Conservation (phyloP, 371 early-diverging fungal genomes). For the Mortierella sp. region DNA sequence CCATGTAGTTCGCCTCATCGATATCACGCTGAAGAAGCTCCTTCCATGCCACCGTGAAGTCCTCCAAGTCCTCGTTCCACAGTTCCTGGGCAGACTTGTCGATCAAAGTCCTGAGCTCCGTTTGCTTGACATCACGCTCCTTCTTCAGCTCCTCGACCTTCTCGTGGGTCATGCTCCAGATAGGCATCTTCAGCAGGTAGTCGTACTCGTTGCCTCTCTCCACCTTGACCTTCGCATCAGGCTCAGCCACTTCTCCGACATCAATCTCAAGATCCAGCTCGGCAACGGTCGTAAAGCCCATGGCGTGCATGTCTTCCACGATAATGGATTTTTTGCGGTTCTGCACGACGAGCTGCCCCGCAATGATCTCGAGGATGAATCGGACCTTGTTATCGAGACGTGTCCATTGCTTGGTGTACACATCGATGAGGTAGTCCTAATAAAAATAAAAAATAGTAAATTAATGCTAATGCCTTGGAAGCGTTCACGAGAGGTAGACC, state of each 20-base stretch:
- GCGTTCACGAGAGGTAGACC: background rate
- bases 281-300: constrained; percentile 77
- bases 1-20: constrained; percentile 46
- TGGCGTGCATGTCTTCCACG: constrained; percentile 81
- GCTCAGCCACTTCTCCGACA: constrained; percentile 61
- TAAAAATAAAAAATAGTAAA: background rate
- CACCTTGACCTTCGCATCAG: constrained; percentile 58
- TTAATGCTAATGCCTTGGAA: background rate
- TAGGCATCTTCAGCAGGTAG: constrained; percentile 96
- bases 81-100: constrained; percentile 83
- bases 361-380: constrained; percentile 95
- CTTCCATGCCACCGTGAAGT: constrained; percentile 83
- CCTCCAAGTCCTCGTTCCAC: constrained; percentile 94
- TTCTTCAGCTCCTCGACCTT: constrained; percentile 88
- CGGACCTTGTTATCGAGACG: constrained; percentile 93
- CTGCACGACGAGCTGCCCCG: constrained; percentile 85
- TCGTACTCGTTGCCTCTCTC: constrained; percentile 80
- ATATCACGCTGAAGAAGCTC: constrained; percentile 56
- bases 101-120: constrained; percentile 80
- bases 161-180: constrained; percentile 94
- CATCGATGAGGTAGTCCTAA: constrained; percentile 77
- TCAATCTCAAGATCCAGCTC: constrained; percentile 61
- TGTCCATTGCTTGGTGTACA: constrained; percentile 81
- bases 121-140: constrained; percentile 78
- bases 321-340: constrained; percentile 92